These are phyloP conservation scores for Claviceps capensis DNA, from an alignment of 2,329 filamentous ascomycete species.

Conservation along the genomic window DNA sequence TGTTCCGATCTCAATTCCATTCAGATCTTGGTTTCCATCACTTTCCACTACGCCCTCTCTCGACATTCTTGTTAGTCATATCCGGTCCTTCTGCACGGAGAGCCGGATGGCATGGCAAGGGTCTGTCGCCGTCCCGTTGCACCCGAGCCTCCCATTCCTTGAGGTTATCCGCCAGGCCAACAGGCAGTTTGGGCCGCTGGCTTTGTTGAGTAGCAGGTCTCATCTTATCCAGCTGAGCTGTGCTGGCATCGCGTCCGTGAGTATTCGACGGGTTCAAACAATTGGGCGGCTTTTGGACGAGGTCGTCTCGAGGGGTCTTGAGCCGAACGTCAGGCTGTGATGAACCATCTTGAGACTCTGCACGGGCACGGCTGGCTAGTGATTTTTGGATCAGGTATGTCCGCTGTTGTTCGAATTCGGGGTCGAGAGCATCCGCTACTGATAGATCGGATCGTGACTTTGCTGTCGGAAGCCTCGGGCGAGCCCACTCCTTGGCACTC, in stretches of 20 bases:
- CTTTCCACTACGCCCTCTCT: background rate
- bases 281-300: background rate
- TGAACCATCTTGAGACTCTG: background rate
- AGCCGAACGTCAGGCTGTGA: no score
- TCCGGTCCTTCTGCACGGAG: constrained; percentile 3
- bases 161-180: constrained; percentile 19
- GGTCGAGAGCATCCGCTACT: background rate
- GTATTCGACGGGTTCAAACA: background rate
- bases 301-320: background rate
- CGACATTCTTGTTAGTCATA: background rate
- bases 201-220: background rate
- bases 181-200: constrained; percentile 3
- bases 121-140: constrained; percentile 15
- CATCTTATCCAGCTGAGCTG: background rate
- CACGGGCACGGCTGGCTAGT: constrained; percentile 17
- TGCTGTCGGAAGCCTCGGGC: background rate
- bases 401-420: constrained; percentile 25
- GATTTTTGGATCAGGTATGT: constrained; percentile 30
- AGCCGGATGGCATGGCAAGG: constrained; percentile 17
- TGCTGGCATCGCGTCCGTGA: background rate
- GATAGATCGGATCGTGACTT: background rate
- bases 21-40: background rate
- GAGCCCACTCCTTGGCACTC: constrained; percentile 1
- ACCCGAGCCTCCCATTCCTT: constrained; percentile 26
- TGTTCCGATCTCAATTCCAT: background rate